These are phyloP conservation scores for Talaromyces funiculosus DNA, from an alignment of 2,329 filamentous ascomycete genomes.

Conservation along the genomic window DNA sequence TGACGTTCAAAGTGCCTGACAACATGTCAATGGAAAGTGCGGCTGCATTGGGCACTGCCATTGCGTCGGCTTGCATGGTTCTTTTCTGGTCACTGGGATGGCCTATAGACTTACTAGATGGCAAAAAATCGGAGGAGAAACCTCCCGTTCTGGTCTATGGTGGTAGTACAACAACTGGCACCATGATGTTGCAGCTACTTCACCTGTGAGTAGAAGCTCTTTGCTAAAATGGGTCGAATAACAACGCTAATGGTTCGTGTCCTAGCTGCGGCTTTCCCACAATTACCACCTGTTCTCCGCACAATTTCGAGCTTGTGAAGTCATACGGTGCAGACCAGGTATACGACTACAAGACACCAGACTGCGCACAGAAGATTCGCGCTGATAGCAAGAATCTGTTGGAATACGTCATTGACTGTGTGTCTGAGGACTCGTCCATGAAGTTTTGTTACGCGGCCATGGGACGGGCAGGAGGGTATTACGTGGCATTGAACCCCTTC, in stretches of 20 bases:
- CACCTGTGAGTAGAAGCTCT: slow-evolving; percentile 23
- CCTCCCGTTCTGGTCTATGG: slow-evolving; percentile 42
- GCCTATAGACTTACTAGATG: not conserved
- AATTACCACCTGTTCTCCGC: slow-evolving; percentile 33
- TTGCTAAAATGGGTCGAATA: not conserved
- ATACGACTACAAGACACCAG: slow-evolving; percentile 37
- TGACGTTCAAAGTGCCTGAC: slow-evolving; percentile 28
- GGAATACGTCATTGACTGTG: slow-evolving; percentile 41
- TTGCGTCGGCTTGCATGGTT: slow-evolving; percentile 19
- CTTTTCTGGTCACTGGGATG: slow-evolving; percentile 17
- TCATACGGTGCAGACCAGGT: slow-evolving; percentile 29
- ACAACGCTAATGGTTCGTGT: not conserved
- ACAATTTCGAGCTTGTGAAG: slow-evolving; percentile 28
- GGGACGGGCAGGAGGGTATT: slow-evolving; percentile 32
- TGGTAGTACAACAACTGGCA: slow-evolving; percentile 42
- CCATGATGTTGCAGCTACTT: slow-evolving; percentile 43
- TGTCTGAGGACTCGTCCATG: slow-evolving; percentile 32
- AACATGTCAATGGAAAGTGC: slow-evolving; percentile 26
- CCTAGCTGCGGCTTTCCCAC: slow-evolving; percentile 21
- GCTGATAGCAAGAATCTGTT: slow-evolving; percentile 37
- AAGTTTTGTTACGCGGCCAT: slow-evolving; percentile 36
- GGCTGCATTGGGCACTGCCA: slow-evolving; percentile 22
- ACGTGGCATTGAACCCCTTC: slow-evolving; percentile 21
- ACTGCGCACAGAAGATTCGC: slow-evolving; percentile 33
- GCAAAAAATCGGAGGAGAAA: not conserved